These are phyloP conservation scores for Fusarium marasasianum DNA, from an alignment of 2,329 filamentous ascomycete species.

Conservation along the genomic window DNA sequence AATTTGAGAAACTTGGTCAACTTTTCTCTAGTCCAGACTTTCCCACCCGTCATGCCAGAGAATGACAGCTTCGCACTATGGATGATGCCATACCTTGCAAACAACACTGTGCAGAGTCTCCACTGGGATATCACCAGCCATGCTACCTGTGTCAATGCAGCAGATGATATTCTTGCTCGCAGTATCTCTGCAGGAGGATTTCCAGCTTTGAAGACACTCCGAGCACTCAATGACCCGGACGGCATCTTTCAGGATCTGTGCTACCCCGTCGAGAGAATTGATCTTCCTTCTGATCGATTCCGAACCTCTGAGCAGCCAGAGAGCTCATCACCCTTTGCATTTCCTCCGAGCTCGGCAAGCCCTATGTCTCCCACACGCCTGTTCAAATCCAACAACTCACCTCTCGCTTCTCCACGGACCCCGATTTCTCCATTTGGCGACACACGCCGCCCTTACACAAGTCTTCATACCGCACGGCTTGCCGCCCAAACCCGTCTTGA, in stretches of 20 bases:
- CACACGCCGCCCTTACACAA: constrained; percentile 49
- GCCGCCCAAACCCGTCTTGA: constrained; percentile 74
- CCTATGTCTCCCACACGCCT: constrained; percentile 42
- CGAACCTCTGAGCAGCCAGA: constrained; percentile 36
- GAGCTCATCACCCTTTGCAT: constrained; percentile 29
- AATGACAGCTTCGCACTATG: constrained; percentile 64
- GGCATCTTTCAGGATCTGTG: constrained; percentile 76
- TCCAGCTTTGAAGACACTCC: constrained; percentile 66
- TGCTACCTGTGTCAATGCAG: constrained; percentile 54
- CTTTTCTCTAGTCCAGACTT: constrained; percentile 65
- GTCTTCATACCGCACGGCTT: constrained; percentile 63
- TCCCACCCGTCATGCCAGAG: constrained; percentile 63
- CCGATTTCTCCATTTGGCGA: constrained; percentile 20
- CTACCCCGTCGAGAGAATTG: constrained; percentile 65
- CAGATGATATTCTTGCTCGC: constrained; percentile 70
- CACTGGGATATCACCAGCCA: constrained; percentile 73
- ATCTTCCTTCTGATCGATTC: constrained; percentile 61
- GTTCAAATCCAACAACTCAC: constrained; percentile 49
- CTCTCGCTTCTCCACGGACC: constrained; percentile 38
- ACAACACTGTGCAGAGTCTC: constrained; percentile 59
- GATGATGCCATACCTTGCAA: constrained; percentile 72
- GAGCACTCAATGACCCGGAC: constrained; percentile 74
- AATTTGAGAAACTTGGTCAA: constrained; percentile 59
- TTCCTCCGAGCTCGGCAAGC: constrained; percentile 34
- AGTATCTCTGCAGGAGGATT: constrained; percentile 71